Evolutionary conservation across 1,284 basidiomycete species (phyloP), one percentile per base, ranked within the genome.

Genomic region (Moesziomyces sp.): DNA sequence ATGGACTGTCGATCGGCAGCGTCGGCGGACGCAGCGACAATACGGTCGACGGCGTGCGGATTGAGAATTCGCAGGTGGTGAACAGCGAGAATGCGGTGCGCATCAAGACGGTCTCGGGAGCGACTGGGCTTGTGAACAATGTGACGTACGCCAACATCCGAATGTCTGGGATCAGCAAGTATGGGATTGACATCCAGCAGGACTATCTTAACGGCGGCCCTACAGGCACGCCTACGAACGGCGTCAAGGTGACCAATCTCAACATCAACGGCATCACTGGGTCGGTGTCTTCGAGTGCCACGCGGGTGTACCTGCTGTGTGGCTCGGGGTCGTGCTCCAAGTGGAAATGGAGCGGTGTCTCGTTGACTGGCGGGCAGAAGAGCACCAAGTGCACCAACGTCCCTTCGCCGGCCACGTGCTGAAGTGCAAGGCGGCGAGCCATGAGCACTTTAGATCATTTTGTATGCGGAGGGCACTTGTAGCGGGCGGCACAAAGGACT

Each of bases 1-100:
- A 75, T 40, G 72, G 72, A 11, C 42, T 75, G 46, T 70, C 67
- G 42, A 75, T 75, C 51, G 72, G 67, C 16, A 55, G 53, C 19
- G 72, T 71, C 2, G 72, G 72, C 6, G 60, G 65, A 13, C 47
- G 64, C 7, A 44, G 26, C 9, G 51, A 63, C 72, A 75, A 71
- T 42, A 58, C 46, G 2, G 67, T 75, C 23, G 50, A 63, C 7
- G 59, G 58, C 24, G 72, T 75, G 0, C 35, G 34, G 11, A 61
- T 75, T 21, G 34, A 53, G 7, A 52, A 58, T 35, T 59, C 49
- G 18, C 42, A 51, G 18, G 52, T 75, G 23, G 56, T 55, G 21
- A 47, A 67, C 46, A 56, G 52, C 38, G n/a, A 51, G 38, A 62
- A 70, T 26, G 67, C 44, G 2, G 52, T 71, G 26, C 54, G 72